These are phyloP conservation scores for Eucalyptus regnans DNA, from an alignment of 345 rosid genomes.

Conservation along the genomic window DNA sequence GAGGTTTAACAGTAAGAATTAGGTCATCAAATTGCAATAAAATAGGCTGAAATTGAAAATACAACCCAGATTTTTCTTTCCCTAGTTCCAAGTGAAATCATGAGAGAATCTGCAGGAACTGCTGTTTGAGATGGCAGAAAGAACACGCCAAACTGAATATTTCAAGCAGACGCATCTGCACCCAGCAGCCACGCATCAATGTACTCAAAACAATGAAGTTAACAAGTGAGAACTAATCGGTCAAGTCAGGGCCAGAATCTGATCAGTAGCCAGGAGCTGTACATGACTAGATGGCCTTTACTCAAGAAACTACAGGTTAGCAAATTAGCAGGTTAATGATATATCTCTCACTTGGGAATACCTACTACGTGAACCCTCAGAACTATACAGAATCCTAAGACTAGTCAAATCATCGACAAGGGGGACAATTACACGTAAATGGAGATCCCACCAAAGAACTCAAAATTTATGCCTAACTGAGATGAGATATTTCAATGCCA, in stretches of 20 bases:
- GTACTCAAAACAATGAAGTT: neutral
- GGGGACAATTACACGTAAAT: neutral
- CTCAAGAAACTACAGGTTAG: neutral
- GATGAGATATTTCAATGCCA: slow-evolving; percentile 28
- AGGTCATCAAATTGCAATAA: neutral
- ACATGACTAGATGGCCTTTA: neutral
- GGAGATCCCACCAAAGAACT: neutral
- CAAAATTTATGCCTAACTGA: slow-evolving; percentile 14
- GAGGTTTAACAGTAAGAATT: neutral
- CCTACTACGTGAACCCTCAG: neutral
- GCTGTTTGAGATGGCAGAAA: neutral
- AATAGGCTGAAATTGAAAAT: neutral
- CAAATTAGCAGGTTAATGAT: neutral
- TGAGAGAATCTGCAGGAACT: neutral
- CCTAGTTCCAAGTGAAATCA: neutral
- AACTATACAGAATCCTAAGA: neutral
- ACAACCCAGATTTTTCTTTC: neutral
- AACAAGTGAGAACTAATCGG: neutral
- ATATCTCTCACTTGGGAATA: neutral
- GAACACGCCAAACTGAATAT: neutral
- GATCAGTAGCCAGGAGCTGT: neutral
- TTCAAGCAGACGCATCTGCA: neutral
- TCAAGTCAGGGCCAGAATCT: neutral
- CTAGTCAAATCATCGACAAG: neutral
- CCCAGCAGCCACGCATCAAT: neutral